Evolutionary conservation across 1,139 yeast genomes (phyloP).

Genomic region (Pichia sp.): DNA sequence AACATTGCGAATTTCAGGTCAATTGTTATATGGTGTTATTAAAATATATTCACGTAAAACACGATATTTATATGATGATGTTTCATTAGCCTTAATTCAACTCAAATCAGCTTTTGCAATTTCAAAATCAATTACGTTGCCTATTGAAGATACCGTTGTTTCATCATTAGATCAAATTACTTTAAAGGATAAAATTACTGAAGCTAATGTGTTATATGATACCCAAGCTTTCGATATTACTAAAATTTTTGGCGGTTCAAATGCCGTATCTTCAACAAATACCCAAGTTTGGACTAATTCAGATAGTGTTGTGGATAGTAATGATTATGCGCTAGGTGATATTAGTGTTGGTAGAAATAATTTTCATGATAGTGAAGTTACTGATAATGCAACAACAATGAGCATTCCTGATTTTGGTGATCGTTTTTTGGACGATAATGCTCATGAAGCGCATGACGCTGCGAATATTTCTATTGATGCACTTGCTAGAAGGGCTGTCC

Average conservation of each 20-base stretch:
- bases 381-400: neutral
- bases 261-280: neutral
- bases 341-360: constrained; percentile 17
- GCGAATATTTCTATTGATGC: constrained; percentile 43
- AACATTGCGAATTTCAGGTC: constrained; percentile 83
- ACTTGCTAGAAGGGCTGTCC: constrained; percentile 41
- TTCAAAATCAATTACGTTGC: constrained; percentile 31
- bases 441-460: neutral
- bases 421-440: constrained; percentile 27
- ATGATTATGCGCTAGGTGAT: constrained; percentile 12
- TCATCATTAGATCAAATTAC: constrained; percentile 45
- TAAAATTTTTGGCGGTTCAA: constrained; percentile 28
- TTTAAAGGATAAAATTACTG: constrained; percentile 73
- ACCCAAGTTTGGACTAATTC: neutral
- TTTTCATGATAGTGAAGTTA: constrained; percentile 6
- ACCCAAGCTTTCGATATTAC: constrained; percentile 47
- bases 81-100: constrained; percentile 67
- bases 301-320: neutral
- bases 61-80: constrained; percentile 77
- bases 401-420: constrained; percentile 12
- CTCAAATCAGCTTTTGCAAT: constrained; percentile 67
- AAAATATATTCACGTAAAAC: constrained; percentile 85
- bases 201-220: constrained; percentile 62
- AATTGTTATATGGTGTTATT: constrained; percentile 80
- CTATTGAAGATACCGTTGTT: constrained; percentile 32